phyloP scores from a whole-genome alignment of 495 filamentous ascomycete species.

The Glarea lozoyensis region DNA sequence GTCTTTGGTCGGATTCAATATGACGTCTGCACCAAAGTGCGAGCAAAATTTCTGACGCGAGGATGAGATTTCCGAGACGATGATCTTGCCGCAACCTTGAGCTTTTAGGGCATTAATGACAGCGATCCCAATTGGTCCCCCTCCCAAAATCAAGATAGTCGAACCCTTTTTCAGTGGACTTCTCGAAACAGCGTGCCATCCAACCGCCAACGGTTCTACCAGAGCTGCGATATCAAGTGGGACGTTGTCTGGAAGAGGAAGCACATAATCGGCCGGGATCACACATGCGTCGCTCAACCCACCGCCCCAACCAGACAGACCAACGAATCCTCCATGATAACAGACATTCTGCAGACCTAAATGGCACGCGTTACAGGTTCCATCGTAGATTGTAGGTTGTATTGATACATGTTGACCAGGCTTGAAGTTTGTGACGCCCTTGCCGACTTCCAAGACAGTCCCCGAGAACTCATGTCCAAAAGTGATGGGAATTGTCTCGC shows the following conservation, averaged over 20 bases:
- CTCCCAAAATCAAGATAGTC: slow-evolving; percentile 47
- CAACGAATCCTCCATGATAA: slow-evolving; percentile 50
- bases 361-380: slow-evolving; percentile 42
- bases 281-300: slow-evolving; percentile 49
- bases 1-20: slow-evolving; percentile 46
- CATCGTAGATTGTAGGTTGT: slow-evolving; percentile 52
- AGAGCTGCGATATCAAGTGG: slow-evolving; percentile 45
- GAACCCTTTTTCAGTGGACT: slow-evolving; percentile 41
- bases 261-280: slow-evolving; percentile 33
- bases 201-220: slow-evolving; percentile 54
- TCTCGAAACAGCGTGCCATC: slow-evolving; percentile 55
- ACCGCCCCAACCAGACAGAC: slow-evolving; percentile 50
- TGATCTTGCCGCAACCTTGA: slow-evolving; percentile 39
- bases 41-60: slow-evolving; percentile 39
- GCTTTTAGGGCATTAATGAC: slow-evolving; percentile 48
- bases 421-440: slow-evolving; percentile 38
- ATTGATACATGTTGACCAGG: slow-evolving; percentile 48
- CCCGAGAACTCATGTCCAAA: slow-evolving; percentile 59
- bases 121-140: slow-evolving; percentile 54
- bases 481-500: slow-evolving; percentile 44
- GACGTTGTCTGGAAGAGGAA: slow-evolving; percentile 36
- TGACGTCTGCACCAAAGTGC: slow-evolving; percentile 43
- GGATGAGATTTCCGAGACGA: slow-evolving; percentile 45
- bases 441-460: slow-evolving; percentile 47
- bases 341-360: slow-evolving; percentile 46